Evolutionary conservation across 345 rosid genomes (phyloP), one percentile per base, ranked within the genome.

Genomic region (Conringia planisiliqua): DNA sequence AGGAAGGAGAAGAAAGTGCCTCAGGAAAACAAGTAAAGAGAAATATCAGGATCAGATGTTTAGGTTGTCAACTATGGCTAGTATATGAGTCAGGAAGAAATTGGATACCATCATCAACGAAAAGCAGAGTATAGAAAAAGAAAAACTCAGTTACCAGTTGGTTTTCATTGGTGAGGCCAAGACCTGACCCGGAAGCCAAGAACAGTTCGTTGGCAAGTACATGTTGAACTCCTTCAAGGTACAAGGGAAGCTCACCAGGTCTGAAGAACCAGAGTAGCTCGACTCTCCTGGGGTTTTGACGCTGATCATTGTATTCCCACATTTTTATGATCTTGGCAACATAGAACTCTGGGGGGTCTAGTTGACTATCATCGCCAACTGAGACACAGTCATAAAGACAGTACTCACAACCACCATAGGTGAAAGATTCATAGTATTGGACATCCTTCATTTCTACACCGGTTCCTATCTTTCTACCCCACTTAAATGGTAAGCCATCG

Each of bases 241-340:
- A 73, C 13, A 56, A 36, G 7, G 62, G 47, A 52, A 93, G 79
- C 80, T 90, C 97, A 57, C 12, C 46, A 26, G 93, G 89, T 33
- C 78, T 87, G 60, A 90, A 86, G 73, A 85, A 93, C 98, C 98
- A 93, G 32, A 90, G 82, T 42, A 87, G 63, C 86, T 85, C 88
- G 27, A 85, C 86, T 79, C 38, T 89, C 77, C 71, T 73, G 3
- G 71, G 44, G 39, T 61, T 13, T 81, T 76, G 85, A 2, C 75
- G 26, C 74, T 76, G 82, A 69, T 84, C 70, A 16, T 73, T 35
- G 44, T 55, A 32, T 79, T 90, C 93, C 92, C 95, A 89, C 35
- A 90, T 82, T 54, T 82, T 86, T 33, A 86, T 70, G 16, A 93
- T 77, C 54, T 87, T 93, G 10, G 90, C 98, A 46, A 93, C 46